A percentile compares a stretch with the other conserved stretches of the same genome.
These are phyloP conservation scores for Neurospora terricola DNA, from an alignment of 495 filamentous ascomycete genomes.

Conservation along the genomic window DNA sequence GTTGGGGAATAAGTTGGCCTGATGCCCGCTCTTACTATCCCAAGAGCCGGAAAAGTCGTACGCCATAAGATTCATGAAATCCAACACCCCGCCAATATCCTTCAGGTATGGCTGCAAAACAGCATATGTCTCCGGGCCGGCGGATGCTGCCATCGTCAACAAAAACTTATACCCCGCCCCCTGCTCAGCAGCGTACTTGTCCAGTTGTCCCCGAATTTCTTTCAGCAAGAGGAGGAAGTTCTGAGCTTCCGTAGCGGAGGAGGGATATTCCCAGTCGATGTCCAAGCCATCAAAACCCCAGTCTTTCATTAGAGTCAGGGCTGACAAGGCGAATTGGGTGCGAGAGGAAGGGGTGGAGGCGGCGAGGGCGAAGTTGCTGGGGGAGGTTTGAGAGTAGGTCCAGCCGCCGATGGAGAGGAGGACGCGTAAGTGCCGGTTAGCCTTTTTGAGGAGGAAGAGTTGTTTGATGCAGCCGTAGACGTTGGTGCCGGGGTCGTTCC, in stretches of 20 bases:
- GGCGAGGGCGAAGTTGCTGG: constrained; percentile 58
- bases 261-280: constrained; percentile 47
- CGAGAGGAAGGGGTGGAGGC: constrained; percentile 46
- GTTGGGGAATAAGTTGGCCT: constrained; percentile 63
- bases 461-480: constrained; percentile 82
- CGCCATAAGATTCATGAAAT: constrained; percentile 83
- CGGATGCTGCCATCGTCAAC: constrained; percentile 60
- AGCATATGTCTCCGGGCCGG: constrained; percentile 54
- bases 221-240: constrained; percentile 66
- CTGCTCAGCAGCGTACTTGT: constrained; percentile 59
- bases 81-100: constrained; percentile 58
- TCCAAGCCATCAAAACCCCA: constrained; percentile 41
- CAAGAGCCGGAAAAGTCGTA: constrained; percentile 67
- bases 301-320: constrained; percentile 57
- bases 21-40: constrained; percentile 55
- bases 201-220: constrained; percentile 52
- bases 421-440: constrained; percentile 75
- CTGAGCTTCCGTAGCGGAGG: constrained; percentile 47
- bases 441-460: constrained; percentile 74
- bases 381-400: constrained; percentile 54
- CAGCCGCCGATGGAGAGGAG: constrained; percentile 85
- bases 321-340: constrained; percentile 53
- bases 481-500: constrained; percentile 46
- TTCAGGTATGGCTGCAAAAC: constrained; percentile 45
- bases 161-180: too few relatives aligned